phyloP scores from a whole-genome alignment of 345 rosid species.

The Arabidopsis thaliana region DNA sequence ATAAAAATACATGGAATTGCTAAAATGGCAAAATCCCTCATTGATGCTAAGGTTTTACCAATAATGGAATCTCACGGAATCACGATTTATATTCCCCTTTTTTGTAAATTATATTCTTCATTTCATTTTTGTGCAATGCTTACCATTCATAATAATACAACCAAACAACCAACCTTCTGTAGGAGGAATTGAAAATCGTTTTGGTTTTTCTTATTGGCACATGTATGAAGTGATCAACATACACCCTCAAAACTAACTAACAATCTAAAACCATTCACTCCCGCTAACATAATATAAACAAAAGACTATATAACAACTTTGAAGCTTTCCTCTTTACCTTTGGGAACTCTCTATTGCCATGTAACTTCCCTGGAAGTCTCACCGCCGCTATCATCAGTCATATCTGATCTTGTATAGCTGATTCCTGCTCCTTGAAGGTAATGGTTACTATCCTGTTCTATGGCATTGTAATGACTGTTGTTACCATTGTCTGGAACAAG shows the following conservation, averaged over 20 bases:
- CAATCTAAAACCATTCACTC: conserved; percentile 10
- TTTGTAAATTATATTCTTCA: not conserved
- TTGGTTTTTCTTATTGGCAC: conserved; percentile 8
- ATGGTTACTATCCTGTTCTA: conserved; percentile 50
- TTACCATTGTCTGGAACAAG: conserved; percentile 20
- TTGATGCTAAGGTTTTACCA: not conserved
- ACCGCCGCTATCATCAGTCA: conserved; percentile 49
- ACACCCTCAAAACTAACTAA: conserved; percentile 14
- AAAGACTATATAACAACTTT: not conserved
- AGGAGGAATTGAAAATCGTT: not conserved
- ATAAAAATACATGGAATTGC: not conserved
- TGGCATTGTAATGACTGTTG: conserved; percentile 46
- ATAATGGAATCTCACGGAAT: not conserved
- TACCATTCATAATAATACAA: not conserved
- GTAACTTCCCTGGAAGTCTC: conserved; percentile 26
- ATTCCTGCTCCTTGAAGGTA: conserved; percentile 63
- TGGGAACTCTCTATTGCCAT: conserved; percentile 22
- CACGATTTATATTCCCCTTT: not conserved
- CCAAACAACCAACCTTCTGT: not conserved
- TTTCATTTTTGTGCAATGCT: not conserved
- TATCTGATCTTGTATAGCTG: conserved; percentile 63
- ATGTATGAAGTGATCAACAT: conserved; percentile 16
- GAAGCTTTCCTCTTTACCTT: not conserved
- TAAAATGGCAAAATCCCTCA: not conserved
- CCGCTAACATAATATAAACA: conserved; percentile 20